Conservation (phyloP, 2,329 filamentous ascomycete species). For the Trichophyton rubrum region DNA sequence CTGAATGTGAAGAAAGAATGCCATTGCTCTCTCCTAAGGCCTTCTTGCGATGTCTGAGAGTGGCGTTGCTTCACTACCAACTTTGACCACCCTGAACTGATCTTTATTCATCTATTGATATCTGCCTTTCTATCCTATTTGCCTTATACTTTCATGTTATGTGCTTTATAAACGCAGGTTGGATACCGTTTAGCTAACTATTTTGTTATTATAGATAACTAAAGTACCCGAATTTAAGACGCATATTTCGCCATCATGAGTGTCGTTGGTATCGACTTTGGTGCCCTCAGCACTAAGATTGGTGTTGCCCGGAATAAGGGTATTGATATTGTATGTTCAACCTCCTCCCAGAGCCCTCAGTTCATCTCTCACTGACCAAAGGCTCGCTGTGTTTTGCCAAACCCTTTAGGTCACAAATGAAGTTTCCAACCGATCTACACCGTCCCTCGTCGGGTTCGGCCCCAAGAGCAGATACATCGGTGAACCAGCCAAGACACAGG, state of each 20-base stretch:
- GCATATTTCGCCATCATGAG: slow-evolving; percentile 37
- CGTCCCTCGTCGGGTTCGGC: slow-evolving; percentile 92
- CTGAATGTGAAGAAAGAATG: not conserved
- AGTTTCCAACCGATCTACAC: slow-evolving; percentile 94
- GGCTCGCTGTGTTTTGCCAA: slow-evolving; percentile 7
- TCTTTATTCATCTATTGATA: not conserved
- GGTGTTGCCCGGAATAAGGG: slow-evolving; percentile 96
- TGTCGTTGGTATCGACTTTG: slow-evolving; percentile 78
- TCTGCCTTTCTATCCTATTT: not conserved
- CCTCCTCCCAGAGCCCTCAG: slow-evolving; percentile 12
- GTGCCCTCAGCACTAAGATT: slow-evolving; percentile 91
- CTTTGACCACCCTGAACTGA: not conserved
- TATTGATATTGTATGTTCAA: slow-evolving; percentile 82
- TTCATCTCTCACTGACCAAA: slow-evolving; percentile 15
- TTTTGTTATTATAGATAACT: not conserved
- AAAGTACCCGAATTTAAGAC: not conserved
- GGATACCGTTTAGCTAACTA: not conserved
- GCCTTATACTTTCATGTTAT: not conserved
- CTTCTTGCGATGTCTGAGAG: not conserved
- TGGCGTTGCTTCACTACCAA: not conserved
- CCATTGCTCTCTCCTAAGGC: not conserved
- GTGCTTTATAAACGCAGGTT: not conserved
- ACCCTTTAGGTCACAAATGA: slow-evolving; percentile 79
- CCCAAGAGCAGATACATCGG: slow-evolving; percentile 89
- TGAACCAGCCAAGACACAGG: slow-evolving; percentile 93